Conservation (phyloP, 2,329 filamentous ascomycete genomes). For the Chrysoporthe deuterocubensis region DNA sequence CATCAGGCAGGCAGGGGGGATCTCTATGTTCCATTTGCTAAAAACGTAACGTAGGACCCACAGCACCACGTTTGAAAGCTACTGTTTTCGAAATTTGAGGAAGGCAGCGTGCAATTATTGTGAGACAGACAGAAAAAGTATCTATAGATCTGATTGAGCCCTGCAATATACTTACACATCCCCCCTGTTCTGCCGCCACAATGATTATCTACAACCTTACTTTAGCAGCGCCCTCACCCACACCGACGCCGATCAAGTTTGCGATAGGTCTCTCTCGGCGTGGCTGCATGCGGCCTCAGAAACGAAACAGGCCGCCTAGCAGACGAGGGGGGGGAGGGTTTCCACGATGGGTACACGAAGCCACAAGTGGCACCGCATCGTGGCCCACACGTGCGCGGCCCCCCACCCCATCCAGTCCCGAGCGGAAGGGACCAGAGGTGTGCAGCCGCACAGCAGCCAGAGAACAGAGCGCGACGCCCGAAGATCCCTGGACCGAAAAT, state of each 20-base stretch:
- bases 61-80: slow-evolving; percentile 9
- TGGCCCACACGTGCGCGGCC: background rate
- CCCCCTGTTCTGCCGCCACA: background rate
- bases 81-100: background rate
- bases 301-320: background rate
- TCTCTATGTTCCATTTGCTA: background rate
- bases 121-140: background rate
- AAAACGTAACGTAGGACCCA: slow-evolving; percentile 1
- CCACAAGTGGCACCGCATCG: slow-evolving; percentile 12
- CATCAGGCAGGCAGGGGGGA: background rate
- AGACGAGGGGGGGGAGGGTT: background rate
- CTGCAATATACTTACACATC: background rate
- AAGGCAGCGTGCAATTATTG: slow-evolving; percentile 4
- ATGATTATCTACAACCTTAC: background rate
- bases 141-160: background rate
- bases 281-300: background rate
- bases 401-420: background rate
- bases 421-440: background rate
- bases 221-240: background rate
- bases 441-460: background rate
- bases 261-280: background rate
- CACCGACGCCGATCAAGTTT: background rate
- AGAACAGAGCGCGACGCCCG: background rate
- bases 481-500: background rate
- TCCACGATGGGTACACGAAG: background rate